Evolutionary conservation across 495 filamentous ascomycete genomes (phyloP).

Genomic region (Letharia columbiana): DNA sequence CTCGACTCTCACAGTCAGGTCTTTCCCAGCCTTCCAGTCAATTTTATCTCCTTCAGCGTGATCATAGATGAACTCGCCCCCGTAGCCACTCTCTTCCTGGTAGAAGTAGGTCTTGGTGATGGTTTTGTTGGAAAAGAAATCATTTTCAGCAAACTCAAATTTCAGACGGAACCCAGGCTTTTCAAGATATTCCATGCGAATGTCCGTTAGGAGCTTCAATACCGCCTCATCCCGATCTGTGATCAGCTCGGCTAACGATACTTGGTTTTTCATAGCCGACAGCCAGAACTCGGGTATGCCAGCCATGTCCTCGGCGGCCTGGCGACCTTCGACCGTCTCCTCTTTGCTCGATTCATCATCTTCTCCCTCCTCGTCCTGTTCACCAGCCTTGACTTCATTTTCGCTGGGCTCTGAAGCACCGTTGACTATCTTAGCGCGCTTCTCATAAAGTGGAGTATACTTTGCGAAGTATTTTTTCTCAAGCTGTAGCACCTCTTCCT

Average conservation of each 20-base stretch:
- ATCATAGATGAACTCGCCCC: constrained; percentile 99
- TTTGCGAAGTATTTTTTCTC: constrained; percentile 99
- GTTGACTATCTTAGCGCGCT: constrained; percentile 89
- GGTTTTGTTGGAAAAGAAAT: constrained; percentile 92
- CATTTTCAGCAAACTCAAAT: constrained; percentile 92
- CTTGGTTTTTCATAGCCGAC: constrained; percentile 98
- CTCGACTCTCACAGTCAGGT: constrained; percentile 88
- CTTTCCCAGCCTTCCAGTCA: constrained; percentile 88
- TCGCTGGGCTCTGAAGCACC: constrained; percentile 78
- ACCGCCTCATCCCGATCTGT: constrained; percentile 92
- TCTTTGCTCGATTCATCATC: constrained; percentile 43
- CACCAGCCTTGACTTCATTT: constrained; percentile 74
- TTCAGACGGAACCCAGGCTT: constrained; percentile 95
- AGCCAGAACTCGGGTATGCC: constrained; percentile 99
- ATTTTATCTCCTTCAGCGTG: constrained; percentile 98
- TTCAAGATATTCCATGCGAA: constrained; percentile 98
- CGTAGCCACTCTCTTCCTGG: constrained; percentile 97
- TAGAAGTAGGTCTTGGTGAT: constrained; percentile 99
- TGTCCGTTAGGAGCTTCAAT: constrained; percentile 82
- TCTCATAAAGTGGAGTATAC: constrained; percentile 95
- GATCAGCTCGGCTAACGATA: constrained; percentile 94
- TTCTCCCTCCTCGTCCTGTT: constrained; percentile 64
- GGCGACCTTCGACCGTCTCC: constrained; percentile 30
- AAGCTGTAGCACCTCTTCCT: constrained; percentile 92
- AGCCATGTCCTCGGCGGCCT: constrained; percentile 46